Evolutionary conservation across 2,329 filamentous ascomycete genomes (phyloP).

Genomic region (Epichloe aotearoae): DNA sequence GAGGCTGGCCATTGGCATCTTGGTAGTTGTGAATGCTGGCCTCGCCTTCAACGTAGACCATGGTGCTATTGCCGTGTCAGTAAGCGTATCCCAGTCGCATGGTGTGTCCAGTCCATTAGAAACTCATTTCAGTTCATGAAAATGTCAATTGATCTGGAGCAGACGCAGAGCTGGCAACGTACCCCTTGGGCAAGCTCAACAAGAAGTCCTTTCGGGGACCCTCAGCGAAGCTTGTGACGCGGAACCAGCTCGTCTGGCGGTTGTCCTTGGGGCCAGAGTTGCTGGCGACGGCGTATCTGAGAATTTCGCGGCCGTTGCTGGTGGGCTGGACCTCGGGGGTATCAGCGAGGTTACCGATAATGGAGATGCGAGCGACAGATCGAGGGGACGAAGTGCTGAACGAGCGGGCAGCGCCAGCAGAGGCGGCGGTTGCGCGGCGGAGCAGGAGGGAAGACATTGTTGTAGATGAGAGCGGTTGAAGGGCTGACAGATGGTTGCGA

Average conservation of each 20-base stretch:
- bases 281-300: slow-evolving; percentile 67
- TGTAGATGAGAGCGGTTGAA: neutral
- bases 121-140: neutral
- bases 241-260: slow-evolving; percentile 75
- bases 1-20: slow-evolving; percentile 56
- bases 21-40: slow-evolving; percentile 54
- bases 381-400: slow-evolving; percentile 62
- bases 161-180: slow-evolving; percentile 24
- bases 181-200: slow-evolving; percentile 72
- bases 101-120: neutral
- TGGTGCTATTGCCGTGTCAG: slow-evolving; percentile 38
- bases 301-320: slow-evolving; percentile 55
- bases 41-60: slow-evolving; percentile 77
- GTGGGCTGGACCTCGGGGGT: slow-evolving; percentile 64
- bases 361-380: slow-evolving; percentile 63
- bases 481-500: neutral
- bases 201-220: slow-evolving; percentile 60
- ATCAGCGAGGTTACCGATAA: slow-evolving; percentile 74
- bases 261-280: slow-evolving; percentile 54
- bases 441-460: slow-evolving; percentile 36
- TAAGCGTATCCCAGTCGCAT: slow-evolving; percentile 4
- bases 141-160: neutral
- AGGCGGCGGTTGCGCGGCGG: slow-evolving; percentile 37
- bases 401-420: slow-evolving; percentile 42
- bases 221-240: slow-evolving; percentile 60